These are phyloP conservation scores for Neurospora sp. DNA, from an alignment of 495 filamentous ascomycete species.

Conservation along the genomic window DNA sequence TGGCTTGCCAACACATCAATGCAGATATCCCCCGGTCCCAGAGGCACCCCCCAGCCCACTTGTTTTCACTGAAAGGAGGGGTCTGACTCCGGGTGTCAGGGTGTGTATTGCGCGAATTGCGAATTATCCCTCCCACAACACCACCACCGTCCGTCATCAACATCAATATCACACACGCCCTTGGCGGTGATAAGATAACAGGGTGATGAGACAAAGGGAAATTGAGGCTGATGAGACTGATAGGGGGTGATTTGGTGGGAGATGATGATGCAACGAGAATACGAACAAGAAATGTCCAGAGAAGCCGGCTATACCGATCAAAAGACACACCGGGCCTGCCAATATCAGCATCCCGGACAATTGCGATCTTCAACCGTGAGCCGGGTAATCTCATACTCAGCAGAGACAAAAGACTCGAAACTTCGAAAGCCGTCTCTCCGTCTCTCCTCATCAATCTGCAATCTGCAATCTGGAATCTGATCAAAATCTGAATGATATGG, in stretches of 20 bases:
- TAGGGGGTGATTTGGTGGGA: neutral
- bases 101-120: neutral
- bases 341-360: neutral
- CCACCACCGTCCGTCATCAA: neutral
- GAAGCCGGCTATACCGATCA: neutral
- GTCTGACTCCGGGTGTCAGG: neutral
- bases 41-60: conserved; percentile 13
- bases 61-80: neutral
- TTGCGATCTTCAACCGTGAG: neutral
- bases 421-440: neutral
- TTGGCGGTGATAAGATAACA: neutral
- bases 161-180: neutral
- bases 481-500: neutral
- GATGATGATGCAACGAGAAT: neutral
- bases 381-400: neutral
- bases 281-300: neutral
- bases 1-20: conserved; percentile 29
- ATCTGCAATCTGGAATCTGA: neutral
- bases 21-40: conserved; percentile 13
- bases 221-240: neutral
- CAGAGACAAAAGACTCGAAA: neutral
- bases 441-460: neutral
- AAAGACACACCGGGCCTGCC: neutral
- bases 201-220: neutral
- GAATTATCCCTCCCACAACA: neutral